These are phyloP conservation scores for Stephania cephalantha DNA, from an alignment of 164 flowering plant species.

Conservation along the genomic window DNA sequence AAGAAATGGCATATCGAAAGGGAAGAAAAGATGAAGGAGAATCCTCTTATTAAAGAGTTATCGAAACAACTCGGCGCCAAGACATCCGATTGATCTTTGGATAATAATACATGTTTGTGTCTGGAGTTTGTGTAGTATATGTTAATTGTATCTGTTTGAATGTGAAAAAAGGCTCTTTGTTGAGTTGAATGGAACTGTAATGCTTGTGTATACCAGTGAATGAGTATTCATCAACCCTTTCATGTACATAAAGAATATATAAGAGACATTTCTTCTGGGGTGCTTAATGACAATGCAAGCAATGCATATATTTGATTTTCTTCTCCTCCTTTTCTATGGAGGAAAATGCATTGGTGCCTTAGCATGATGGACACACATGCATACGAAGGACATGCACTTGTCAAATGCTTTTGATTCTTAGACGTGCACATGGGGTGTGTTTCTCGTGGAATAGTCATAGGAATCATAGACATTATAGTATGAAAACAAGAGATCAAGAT, in stretches of 20 bases:
- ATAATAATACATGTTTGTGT: background rate
- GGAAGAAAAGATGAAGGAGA: conserved; percentile 48
- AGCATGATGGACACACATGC: too few relatives aligned
- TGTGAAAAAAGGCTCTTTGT: too few relatives aligned
- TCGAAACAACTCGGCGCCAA: conserved; percentile 50
- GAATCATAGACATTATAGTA: too few relatives aligned
- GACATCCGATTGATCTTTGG: conserved; percentile 28
- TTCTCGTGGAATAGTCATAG: too few relatives aligned
- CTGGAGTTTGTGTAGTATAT: background rate
- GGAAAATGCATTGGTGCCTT: too few relatives aligned
- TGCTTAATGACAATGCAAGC: background rate
- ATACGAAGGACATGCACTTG: too few relatives aligned
- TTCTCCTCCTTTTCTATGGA: background rate
- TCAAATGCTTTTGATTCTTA: too few relatives aligned
- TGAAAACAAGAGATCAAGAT: too few relatives aligned
- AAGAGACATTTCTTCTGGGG: background rate
- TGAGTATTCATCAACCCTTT: background rate
- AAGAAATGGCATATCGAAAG: conserved; percentile 56
- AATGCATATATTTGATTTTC: background rate
- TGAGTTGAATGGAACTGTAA: too few relatives aligned
- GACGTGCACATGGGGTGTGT: too few relatives aligned
- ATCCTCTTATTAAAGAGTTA: conserved; percentile 58
- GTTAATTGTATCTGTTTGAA: too few relatives aligned
- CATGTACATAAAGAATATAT: background rate
- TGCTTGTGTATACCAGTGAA: background rate